Conservation (phyloP, 257 asterid species). For the Eucommia ulmoides region DNA sequence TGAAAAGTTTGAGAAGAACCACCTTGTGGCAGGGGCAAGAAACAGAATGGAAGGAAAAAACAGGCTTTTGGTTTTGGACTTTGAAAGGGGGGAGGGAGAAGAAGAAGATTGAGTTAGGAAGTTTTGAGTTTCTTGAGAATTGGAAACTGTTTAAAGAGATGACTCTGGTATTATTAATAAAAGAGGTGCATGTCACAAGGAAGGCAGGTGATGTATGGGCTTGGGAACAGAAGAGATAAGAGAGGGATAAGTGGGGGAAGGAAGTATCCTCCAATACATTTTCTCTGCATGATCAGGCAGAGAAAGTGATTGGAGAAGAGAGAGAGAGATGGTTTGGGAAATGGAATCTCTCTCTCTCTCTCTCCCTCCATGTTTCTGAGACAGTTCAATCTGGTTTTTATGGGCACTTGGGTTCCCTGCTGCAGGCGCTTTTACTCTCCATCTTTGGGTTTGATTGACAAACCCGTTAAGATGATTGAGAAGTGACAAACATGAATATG, state of each 20-base stretch:
- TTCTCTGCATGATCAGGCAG: constrained; percentile 28
- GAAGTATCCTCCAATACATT: constrained; percentile 9
- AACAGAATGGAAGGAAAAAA: constrained; percentile 5
- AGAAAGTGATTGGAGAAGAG: constrained; percentile 22
- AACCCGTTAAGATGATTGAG: too few species aligned
- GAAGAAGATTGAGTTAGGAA: constrained; percentile 16
- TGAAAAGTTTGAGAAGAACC: too few species aligned
- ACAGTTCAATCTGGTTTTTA: too few species aligned
- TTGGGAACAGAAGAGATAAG: constrained; percentile 31
- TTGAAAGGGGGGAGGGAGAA: neutral
- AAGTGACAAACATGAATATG: too few species aligned
- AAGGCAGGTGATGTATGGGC: constrained; percentile 32
- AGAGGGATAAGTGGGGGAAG: constrained; percentile 19
- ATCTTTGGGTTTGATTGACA: too few species aligned
- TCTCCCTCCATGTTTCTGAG: too few species aligned
- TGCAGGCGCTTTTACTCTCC: too few species aligned
- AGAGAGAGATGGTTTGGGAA: constrained; percentile 16
- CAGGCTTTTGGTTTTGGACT: constrained; percentile 7
- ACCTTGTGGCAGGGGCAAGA: neutral
- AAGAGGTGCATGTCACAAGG: constrained; percentile 25
- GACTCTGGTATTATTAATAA: constrained; percentile 22
- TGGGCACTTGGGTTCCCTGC: constrained; percentile 6
- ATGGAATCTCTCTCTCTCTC: too few species aligned
- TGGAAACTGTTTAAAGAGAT: constrained; percentile 29
- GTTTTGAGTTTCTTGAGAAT: constrained; percentile 12